Evolutionary conservation across 768 basidiomycete species (phyloP), one percentile per base, ranked within the genome.

Genomic region (Sporobolomyces pararoseus): DNA sequence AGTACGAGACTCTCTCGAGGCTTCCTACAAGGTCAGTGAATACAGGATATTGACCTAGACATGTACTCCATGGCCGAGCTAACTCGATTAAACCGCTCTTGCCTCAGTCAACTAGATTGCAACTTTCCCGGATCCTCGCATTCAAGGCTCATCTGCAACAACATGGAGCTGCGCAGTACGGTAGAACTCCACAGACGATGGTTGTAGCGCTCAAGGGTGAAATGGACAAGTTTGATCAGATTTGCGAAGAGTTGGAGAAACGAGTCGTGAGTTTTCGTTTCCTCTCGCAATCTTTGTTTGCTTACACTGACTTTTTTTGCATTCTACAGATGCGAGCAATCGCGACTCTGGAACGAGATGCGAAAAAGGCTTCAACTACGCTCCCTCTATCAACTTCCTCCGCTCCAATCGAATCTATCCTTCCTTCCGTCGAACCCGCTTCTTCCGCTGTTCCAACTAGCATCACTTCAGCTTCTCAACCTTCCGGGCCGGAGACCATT

Each of bases 281-380:
- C 21, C 23, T 42, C 39, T 27, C 21, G 10, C 46, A 14, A 21
- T 47, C 21, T 21, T 42, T 47, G 12, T 21, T 47, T 21, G 7
- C 10, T 47, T 23, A 21, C 46, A 47, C 46, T 47, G 46, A 47
- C 6, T 14, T 6, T 14, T 13, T 12, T 25, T 13, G 4, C 21
- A 6, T 6, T 7, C 7, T 25, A 29, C 51, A 70, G 68, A 42
- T 60, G 16, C 32, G 51, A 19, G 69, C 69, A 1, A 61, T 70
- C 35, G 64, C 64, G 13, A 54, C 54, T 9, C 53, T 70, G 53
- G 69, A 70, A 27, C 50, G 69, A 6, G 69, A 70, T 23, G 69
- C 60, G 1, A 32, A 53, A 0, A 42, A n/a, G 39, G 58, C 63
- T 9, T 44, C 57, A n/a, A n/a, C 21, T 7, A 27, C 34, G 19